Conservation (phyloP, 345 rosid species). For the Noccaea bulbosa region DNA sequence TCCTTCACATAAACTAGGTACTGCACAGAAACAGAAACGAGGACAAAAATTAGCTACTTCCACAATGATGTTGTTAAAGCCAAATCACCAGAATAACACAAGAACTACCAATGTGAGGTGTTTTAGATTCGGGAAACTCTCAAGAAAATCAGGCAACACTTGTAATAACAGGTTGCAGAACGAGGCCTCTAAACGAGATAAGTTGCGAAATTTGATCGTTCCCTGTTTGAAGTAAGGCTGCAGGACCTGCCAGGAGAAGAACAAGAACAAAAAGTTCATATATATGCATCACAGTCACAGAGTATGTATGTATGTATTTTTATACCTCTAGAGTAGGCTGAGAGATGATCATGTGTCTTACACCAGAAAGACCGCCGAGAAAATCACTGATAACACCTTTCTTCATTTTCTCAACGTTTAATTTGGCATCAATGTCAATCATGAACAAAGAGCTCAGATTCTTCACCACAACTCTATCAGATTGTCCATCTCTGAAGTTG, state of each 20-base stretch:
- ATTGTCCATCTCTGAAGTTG: not conserved
- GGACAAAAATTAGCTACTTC: too few species aligned
- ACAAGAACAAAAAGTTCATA: too few species aligned
- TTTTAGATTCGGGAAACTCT: conserved; percentile 19
- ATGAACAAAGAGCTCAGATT: conserved; percentile 19
- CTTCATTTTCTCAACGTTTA: not conserved
- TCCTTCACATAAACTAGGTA: not conserved
- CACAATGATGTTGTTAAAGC: not conserved
- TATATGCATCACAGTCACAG: not conserved
- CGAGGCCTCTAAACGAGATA: not conserved
- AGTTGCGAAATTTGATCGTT: not conserved
- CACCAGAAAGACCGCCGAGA: not conserved
- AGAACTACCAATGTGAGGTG: not conserved
- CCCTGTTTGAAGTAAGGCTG: not conserved
- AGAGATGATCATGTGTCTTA: conserved; percentile 26
- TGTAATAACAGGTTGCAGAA: not conserved
- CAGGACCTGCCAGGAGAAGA: conserved; percentile 3
- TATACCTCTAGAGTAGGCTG: conserved; percentile 8
- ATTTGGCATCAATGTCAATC: conserved; percentile 5
- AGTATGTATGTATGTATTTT: too few species aligned
- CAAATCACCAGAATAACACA: not conserved
- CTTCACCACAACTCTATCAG: conserved; percentile 6
- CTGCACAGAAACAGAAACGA: not conserved
- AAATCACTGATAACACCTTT: conserved; percentile 9
- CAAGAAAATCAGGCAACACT: not conserved